These are phyloP conservation scores for Strigomonas galati DNA, from an alignment of 208 protist genomes.

Conservation along the genomic window DNA sequence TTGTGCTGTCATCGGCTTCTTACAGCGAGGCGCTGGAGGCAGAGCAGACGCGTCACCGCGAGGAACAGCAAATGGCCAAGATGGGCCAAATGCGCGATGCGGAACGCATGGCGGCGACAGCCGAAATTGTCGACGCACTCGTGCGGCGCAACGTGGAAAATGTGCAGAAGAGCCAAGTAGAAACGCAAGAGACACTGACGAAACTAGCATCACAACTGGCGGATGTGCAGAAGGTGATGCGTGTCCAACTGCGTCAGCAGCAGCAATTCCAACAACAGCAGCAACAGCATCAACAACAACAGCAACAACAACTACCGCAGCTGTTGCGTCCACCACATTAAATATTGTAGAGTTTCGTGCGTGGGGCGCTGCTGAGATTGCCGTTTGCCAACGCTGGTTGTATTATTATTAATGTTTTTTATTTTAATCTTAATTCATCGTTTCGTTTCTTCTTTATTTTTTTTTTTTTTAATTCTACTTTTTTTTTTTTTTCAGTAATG, in stretches of 20 bases:
- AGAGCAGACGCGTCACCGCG: conserved; percentile 3
- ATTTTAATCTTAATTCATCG: neutral
- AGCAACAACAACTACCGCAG: conserved; percentile 1
- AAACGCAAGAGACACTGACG: conserved; percentile 20
- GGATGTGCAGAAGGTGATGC: neutral
- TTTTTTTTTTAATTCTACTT: neutral
- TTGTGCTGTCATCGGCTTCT: conserved; percentile 38
- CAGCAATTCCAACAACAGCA: conserved; percentile 9
- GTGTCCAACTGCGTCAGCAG: conserved; percentile 3
- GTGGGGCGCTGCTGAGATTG: too few species aligned
- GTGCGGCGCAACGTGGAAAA: conserved; percentile 22
- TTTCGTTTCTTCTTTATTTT: too few species aligned
- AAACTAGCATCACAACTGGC: conserved; percentile 17
- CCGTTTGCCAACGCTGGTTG: neutral
- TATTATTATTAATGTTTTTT: conserved; percentile 7
- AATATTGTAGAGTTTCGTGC: too few species aligned
- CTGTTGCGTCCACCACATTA: neutral
- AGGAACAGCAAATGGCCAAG: neutral
- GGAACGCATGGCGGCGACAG: conserved; percentile 15
- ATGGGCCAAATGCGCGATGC: conserved; percentile 1
- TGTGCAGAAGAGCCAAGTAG: conserved; percentile 24
- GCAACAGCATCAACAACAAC: conserved; percentile 1
- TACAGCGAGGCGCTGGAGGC: conserved; percentile 15
- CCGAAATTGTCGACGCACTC: conserved; percentile 18
- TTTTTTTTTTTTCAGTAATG: too few species aligned